Evolutionary conservation across 257 asterid genomes (phyloP).

Genomic region (Nemophila menziesii): DNA sequence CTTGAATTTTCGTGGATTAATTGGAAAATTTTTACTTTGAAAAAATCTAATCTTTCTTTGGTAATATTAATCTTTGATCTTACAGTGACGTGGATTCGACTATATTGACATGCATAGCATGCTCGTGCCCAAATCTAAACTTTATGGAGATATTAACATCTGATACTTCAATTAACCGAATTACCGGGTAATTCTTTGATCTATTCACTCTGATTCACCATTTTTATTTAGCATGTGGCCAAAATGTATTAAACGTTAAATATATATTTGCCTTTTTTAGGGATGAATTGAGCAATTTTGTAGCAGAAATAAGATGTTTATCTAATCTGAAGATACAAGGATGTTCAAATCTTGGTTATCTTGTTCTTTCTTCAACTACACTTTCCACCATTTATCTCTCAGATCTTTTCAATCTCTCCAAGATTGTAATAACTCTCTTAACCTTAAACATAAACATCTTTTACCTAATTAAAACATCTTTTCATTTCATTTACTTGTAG

Average conservation of each 20-base stretch:
- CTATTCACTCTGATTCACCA: neutral
- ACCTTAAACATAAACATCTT: neutral
- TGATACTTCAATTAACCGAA: constrained; percentile 51
- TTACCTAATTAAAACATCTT: neutral
- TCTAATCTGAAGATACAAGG: constrained; percentile 93
- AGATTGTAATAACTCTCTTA: constrained; percentile 41
- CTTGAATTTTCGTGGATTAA: too few relatives aligned
- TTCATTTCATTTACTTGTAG: constrained; percentile 25
- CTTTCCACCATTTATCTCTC: constrained; percentile 75
- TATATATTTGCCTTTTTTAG: constrained; percentile 45
- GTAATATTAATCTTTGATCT: constrained; percentile 1
- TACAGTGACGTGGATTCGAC: constrained; percentile 87
- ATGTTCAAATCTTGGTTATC: constrained; percentile 62
- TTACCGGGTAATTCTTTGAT: constrained; percentile 51
- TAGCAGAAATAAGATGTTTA: constrained; percentile 62
- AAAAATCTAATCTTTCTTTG: neutral
- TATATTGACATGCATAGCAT: constrained; percentile 83
- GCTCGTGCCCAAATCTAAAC: constrained; percentile 79
- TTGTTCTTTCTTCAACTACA: constrained; percentile 56
- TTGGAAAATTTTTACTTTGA: too few relatives aligned
- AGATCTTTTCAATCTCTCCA: constrained; percentile 70
- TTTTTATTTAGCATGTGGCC: neutral
- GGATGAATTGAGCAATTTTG: constrained; percentile 80
- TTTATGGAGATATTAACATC: constrained; percentile 65
- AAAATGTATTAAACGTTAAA: neutral